These are phyloP conservation scores for Primulina eburnea DNA, from an alignment of 257 asterid genomes.

Conservation along the genomic window DNA sequence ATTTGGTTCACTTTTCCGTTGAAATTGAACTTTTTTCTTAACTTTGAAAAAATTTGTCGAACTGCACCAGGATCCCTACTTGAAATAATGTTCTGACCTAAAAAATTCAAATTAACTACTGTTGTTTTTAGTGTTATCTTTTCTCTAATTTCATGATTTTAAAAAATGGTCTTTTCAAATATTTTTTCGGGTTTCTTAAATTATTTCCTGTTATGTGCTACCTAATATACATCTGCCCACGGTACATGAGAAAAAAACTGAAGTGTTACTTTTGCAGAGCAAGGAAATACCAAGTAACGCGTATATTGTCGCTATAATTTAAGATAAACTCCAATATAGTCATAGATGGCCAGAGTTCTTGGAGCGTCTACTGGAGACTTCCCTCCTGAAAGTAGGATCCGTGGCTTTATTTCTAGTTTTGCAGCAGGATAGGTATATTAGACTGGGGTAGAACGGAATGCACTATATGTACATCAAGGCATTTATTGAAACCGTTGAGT, in stretches of 20 bases:
- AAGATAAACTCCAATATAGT: not conserved
- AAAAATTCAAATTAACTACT: too few species aligned
- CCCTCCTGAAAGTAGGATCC: not conserved
- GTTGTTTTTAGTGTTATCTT: too few species aligned
- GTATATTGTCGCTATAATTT: too few species aligned
- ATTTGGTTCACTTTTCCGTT: too few species aligned
- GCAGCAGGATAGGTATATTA: not conserved
- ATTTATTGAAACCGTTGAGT: not conserved
- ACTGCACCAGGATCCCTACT: too few species aligned
- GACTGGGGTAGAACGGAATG: not conserved
- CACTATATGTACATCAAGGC: not conserved
- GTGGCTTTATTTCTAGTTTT: not conserved
- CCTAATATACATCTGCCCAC: too few species aligned
- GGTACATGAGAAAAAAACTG: not conserved
- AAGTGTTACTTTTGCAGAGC: not conserved
- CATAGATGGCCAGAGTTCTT: not conserved
- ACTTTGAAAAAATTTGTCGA: not conserved
- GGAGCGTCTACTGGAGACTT: not conserved
- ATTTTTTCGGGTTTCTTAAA: too few species aligned
- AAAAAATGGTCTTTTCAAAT: too few species aligned
- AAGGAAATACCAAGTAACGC: not conserved
- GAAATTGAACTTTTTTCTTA: too few species aligned
- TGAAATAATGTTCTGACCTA: too few species aligned
- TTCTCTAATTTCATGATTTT: too few species aligned
- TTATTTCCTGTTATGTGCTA: too few species aligned